Evolutionary conservation across 1,139 yeast species (phyloP).

Genomic region (Yamadazyma jaroonii): DNA sequence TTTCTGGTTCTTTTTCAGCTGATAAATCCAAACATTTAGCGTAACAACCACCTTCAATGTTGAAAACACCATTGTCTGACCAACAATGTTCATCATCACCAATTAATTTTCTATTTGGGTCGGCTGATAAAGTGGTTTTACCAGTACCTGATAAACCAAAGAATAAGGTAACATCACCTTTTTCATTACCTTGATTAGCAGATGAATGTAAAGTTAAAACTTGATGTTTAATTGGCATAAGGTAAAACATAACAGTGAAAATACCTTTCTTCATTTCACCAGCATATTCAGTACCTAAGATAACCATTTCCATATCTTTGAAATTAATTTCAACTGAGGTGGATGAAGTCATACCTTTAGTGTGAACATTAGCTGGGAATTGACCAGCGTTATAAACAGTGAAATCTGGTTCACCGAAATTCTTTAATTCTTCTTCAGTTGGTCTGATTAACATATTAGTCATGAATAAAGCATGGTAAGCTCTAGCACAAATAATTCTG

Average conservation of each 20-base stretch:
- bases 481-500: conserved; percentile 96
- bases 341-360: conserved; percentile 96
- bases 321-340: conserved; percentile 96
- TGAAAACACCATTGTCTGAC: conserved; percentile 98
- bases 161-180: conserved; percentile 86
- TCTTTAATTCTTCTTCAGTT: conserved; percentile 79
- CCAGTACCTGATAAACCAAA: conserved; percentile 98
- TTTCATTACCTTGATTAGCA: conserved; percentile 79
- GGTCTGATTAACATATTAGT: conserved; percentile 97
- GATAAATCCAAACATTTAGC: conserved; percentile 94
- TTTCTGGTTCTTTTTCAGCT: conserved; percentile 95
- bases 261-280: conserved; percentile 99
- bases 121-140: conserved; percentile 96
- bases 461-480: conserved; percentile 98
- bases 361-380: conserved; percentile 96
- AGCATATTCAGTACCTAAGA: conserved; percentile 97
- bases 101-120: conserved; percentile 88
- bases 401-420: conserved; percentile 97
- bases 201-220: conserved; percentile 95
- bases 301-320: conserved; percentile 98
- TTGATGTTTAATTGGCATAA: conserved; percentile 93
- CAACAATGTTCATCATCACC: conserved; percentile 99
- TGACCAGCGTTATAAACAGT: conserved; percentile 98
- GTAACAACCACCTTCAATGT: conserved; percentile 99
- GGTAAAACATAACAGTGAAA: conserved; percentile 97